Evolutionary conservation across 345 rosid genomes (phyloP), one percentile per base, ranked within the genome.

Genomic region (Aethionema arabicum): DNA sequence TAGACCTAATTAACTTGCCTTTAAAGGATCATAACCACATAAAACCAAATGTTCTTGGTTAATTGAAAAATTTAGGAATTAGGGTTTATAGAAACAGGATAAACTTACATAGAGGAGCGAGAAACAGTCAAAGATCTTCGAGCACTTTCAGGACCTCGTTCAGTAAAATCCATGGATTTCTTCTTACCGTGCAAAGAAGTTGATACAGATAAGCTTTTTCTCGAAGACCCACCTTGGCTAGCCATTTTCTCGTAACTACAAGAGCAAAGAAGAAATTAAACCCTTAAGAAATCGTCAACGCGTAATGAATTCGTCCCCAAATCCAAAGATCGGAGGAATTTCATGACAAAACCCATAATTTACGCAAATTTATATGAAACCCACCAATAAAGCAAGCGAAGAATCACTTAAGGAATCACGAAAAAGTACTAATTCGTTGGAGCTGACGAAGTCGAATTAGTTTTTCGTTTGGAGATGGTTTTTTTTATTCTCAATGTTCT

Each of bases 171-270:
- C 58, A 66, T 54, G 6, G 78, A 30, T 60, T 80, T 88, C 74
- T 80, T 95, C 82, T 73, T 86, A 37, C 76, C 79, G 32, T 58
- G 69, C 15, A 61, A 30, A 6, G 81, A 68, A 63, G 48, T 80
- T 38, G 83, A 42, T 43, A 76, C 27, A 39, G 95, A 77, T 49
- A 78, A n/a, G 52, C 85, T 86, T 59, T 74, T 82, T 75, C 96
- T 79, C 32, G 91, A 81, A 36, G 95, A 71, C 55, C 88, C 86
- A 35, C 81, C 80, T 71, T 85, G 91, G 76, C 83, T 81, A 4
- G 91, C 80, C 99, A 95, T 95, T 59, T 49, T 52, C 42, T 11
- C 2, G 2, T 21, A 21, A 45, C 59, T 74, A 32, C 69, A 14
- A 0, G 4, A 69, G 37, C 8, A 13, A 12, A 36, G 36, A 63